These are phyloP conservation scores for Mimosa pudica DNA, from an alignment of 306 rosid species.

Conservation along the genomic window DNA sequence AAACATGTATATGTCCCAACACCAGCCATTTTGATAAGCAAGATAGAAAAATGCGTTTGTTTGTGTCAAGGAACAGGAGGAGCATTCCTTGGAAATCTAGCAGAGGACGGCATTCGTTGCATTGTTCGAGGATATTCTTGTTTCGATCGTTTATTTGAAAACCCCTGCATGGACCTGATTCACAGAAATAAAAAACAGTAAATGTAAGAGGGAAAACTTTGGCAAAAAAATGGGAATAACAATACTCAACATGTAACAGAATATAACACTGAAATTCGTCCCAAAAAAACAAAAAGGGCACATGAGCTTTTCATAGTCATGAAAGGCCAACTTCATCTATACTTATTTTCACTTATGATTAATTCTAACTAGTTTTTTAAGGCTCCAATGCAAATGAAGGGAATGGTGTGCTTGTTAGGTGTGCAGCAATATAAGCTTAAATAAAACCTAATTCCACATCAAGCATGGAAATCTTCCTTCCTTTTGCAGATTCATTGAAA, in stretches of 20 bases:
- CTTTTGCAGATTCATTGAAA: too few relatives aligned
- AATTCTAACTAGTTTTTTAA: not conserved
- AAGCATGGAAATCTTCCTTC: too few relatives aligned
- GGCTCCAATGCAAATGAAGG: too few relatives aligned
- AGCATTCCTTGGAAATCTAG: slow-evolving; percentile 82
- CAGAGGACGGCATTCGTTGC: slow-evolving; percentile 73
- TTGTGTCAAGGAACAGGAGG: slow-evolving; percentile 78
- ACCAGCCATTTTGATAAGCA: slow-evolving; percentile 43
- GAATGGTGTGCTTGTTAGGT: too few relatives aligned
- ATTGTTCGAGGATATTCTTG: slow-evolving; percentile 72
- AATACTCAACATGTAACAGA: not conserved
- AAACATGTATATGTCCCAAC: slow-evolving; percentile 45
- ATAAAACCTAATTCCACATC: too few relatives aligned
- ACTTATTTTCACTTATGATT: not conserved
- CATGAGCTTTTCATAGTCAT: slow-evolving; percentile 1
- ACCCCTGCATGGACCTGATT: slow-evolving; percentile 64
- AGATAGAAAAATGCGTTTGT: slow-evolving; percentile 33
- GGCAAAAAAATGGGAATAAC: not conserved
- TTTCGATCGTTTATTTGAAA: slow-evolving; percentile 77
- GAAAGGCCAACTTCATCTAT: slow-evolving; percentile 17
- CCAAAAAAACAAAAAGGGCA: not conserved
- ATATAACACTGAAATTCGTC: slow-evolving; percentile 1
- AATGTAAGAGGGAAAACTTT: not conserved
- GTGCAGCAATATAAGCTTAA: too few relatives aligned
- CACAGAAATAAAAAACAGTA: slow-evolving; percentile 19